Evolutionary conservation across 2,329 filamentous ascomycete species (phyloP).

Genomic region (Juglanconis sp.): DNA sequence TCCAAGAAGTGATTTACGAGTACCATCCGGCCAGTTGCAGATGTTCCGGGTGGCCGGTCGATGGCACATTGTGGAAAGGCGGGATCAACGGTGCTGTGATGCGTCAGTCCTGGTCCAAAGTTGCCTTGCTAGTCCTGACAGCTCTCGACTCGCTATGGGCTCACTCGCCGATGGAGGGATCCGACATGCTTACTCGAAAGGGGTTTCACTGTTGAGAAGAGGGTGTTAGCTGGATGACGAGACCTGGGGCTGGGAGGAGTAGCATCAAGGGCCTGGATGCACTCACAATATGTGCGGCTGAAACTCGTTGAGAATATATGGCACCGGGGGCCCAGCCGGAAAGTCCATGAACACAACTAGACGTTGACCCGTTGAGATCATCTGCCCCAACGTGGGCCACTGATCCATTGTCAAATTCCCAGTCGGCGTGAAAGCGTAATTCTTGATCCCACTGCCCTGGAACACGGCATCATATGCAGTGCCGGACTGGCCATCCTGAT

Average conservation of each 20-base stretch:
- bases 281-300: conserved; percentile 37
- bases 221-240: not conserved
- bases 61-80: conserved; percentile 63
- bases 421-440: conserved; percentile 55
- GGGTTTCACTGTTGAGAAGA: conserved; percentile 51
- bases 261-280: too few species aligned
- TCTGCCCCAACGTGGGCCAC: conserved; percentile 67
- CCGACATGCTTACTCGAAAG: conserved; percentile 46
- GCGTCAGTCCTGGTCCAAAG: not conserved
- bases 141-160: not conserved
- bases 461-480: conserved; percentile 54
- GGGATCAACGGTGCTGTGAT: conserved; percentile 43
- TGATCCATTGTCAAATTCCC: conserved; percentile 39
- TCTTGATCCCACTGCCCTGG: conserved; percentile 49
- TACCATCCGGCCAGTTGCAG: conserved; percentile 40
- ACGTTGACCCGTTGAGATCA: conserved; percentile 61
- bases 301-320: conserved; percentile 64
- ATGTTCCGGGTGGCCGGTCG: conserved; percentile 52
- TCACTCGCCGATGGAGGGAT: not conserved
- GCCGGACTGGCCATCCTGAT: conserved; percentile 54
- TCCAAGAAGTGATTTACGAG: conserved; percentile 65
- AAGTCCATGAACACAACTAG: conserved; percentile 66
- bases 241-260: too few species aligned
- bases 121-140: not conserved
- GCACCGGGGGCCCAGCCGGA: conserved; percentile 33